These are phyloP conservation scores for Alternaria ethzedia DNA, from an alignment of 2,329 filamentous ascomycete species.

Conservation along the genomic window DNA sequence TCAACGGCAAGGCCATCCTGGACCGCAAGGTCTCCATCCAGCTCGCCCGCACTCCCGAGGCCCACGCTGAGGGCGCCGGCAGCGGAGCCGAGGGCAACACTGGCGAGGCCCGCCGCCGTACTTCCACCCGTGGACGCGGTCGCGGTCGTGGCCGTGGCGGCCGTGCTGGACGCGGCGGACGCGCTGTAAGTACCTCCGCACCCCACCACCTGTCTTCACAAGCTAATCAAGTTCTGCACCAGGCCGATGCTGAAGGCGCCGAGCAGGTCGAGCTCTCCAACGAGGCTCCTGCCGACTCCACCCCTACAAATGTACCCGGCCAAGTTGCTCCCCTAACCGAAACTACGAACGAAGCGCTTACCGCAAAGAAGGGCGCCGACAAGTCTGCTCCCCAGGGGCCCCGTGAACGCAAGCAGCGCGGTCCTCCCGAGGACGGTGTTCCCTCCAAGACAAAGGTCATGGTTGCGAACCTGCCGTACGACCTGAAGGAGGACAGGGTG, in stretches of 20 bases:
- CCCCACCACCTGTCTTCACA: background rate
- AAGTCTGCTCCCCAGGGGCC: constrained; percentile 57
- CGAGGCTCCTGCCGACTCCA: constrained; percentile 51
- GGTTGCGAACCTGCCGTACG: constrained; percentile 98
- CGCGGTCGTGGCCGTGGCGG: constrained; percentile 68
- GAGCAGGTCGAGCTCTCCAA: constrained; percentile 55
- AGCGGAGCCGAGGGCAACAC: constrained; percentile 78
- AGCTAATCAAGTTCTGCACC: constrained; percentile 28
- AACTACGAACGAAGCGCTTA: constrained; percentile 61
- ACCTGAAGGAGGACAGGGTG: constrained; percentile 97
- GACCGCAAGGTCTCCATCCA: constrained; percentile 99
- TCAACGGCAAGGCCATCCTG: constrained; percentile 94
- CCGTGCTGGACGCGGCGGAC: constrained; percentile 67
- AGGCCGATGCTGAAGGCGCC: constrained; percentile 55
- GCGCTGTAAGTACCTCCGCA: constrained; percentile 62
- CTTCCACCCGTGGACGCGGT: constrained; percentile 61
- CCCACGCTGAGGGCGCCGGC: constrained; percentile 73
- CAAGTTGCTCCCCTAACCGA: constrained; percentile 58
- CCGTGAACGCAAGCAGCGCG: constrained; percentile 78
- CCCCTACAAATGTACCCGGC: constrained; percentile 59
- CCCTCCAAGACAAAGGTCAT: constrained; percentile 99
- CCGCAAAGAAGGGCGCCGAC: constrained; percentile 61
- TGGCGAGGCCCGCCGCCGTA: constrained; percentile 66
- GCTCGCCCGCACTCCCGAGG: constrained; percentile 95
- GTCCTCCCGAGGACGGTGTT: constrained; percentile 94